A percentile compares a stretch with the other conserved stretches of the same genome.
phyloP scores from a whole-genome alignment of 225 moss, liverwort and hornwort genomes.

The Asterella californica region DNA sequence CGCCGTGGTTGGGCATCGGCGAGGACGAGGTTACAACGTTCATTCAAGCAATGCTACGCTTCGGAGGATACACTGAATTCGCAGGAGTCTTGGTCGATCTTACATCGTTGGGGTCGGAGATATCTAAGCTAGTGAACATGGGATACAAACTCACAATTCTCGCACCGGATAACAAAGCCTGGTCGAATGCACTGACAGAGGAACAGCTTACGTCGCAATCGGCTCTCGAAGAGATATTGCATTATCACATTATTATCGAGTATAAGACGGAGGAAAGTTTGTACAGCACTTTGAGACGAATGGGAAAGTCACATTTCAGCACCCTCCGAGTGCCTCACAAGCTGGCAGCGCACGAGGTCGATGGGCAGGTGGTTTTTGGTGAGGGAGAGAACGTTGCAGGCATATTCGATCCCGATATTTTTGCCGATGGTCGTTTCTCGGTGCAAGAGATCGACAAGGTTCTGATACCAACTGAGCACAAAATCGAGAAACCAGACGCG shows the following conservation, averaged over 20 bases:
- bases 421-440: slow-evolving; percentile 74
- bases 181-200: slow-evolving; percentile 47
- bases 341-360: slow-evolving; percentile 59
- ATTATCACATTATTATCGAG: slow-evolving; percentile 75
- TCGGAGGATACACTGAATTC: slow-evolving; percentile 77
- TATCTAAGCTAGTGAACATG: slow-evolving; percentile 58
- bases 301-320: slow-evolving; percentile 59
- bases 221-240: slow-evolving; percentile 59
- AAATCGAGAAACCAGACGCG: not conserved
- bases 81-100: slow-evolving; percentile 71
- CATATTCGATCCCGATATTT: slow-evolving; percentile 76
- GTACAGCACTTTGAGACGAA: slow-evolving; percentile 72
- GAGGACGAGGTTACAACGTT: slow-evolving; percentile 58
- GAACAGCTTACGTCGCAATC: slow-evolving; percentile 63
- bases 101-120: slow-evolving; percentile 64
- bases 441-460: slow-evolving; percentile 82
- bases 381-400: too few species aligned
- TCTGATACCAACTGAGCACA: slow-evolving; percentile 39
- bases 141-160: slow-evolving; percentile 75
- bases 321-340: slow-evolving; percentile 55
- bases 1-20: slow-evolving; percentile 34
- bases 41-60: slow-evolving; percentile 53
- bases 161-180: slow-evolving; percentile 81
- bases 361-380: slow-evolving; percentile 83
- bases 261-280: slow-evolving; percentile 96